Percentiles rank a stretch among this genome's conserved stretches.
These are phyloP conservation scores for Talaromyces sp. DNA, from an alignment of 2,329 filamentous ascomycete genomes.

Conservation along the genomic window DNA sequence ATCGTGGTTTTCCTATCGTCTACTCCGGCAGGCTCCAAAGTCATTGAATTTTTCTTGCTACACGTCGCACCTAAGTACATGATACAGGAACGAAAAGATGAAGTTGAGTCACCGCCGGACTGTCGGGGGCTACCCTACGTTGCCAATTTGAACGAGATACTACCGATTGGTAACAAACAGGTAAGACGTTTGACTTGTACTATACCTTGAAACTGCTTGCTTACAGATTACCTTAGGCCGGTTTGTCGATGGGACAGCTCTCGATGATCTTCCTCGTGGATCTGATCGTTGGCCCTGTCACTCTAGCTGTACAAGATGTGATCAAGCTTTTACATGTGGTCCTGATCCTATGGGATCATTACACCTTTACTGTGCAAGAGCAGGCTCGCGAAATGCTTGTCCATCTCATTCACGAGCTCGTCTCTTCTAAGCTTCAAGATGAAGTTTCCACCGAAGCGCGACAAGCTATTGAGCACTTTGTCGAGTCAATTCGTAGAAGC, in stretches of 20 bases:
- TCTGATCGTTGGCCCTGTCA: conserved; percentile 87
- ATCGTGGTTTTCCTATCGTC: conserved; percentile 95
- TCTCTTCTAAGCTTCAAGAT: conserved; percentile 74
- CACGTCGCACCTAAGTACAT: conserved; percentile 95
- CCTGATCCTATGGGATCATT: conserved; percentile 94
- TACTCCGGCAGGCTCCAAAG: conserved; percentile 77
- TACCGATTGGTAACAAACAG: conserved; percentile 87
- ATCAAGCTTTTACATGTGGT: conserved; percentile 86
- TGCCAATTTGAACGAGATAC: conserved; percentile 72
- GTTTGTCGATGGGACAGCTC: conserved; percentile 87
- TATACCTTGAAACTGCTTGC: neutral
- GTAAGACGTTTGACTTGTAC: conserved; percentile 31
- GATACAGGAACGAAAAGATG: conserved; percentile 80
- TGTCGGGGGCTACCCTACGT: conserved; percentile 77
- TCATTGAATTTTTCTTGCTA: conserved; percentile 87
- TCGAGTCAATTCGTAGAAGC: conserved; percentile 80
- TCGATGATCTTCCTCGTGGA: conserved; percentile 92
- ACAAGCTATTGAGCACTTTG: conserved; percentile 76
- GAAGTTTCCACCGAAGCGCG: conserved; percentile 66
- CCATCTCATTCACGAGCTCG: conserved; percentile 91
- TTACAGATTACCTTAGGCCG: conserved; percentile 49
- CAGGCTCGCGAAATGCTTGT: conserved; percentile 97
- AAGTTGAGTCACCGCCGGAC: conserved; percentile 64
- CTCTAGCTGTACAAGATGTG: conserved; percentile 72
- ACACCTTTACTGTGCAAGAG: conserved; percentile 89